A percentile compares a stretch with the other conserved stretches of the same genome.
Conservation (phyloP, 805 yeast genomes). For the Yarrowia alimentaria region DNA sequence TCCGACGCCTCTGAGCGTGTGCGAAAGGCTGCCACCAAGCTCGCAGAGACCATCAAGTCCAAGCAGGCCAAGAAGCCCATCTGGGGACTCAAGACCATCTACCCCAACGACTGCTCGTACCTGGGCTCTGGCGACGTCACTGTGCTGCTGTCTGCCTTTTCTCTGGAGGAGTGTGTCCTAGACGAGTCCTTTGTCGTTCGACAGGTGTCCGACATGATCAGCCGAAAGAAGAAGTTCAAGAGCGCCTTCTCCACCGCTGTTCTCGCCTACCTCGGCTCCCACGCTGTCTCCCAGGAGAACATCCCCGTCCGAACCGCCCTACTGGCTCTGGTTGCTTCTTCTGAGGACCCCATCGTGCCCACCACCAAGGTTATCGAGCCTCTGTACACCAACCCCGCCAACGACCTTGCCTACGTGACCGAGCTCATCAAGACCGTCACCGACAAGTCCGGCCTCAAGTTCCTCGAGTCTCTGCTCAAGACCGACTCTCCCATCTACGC, state of each 20-base stretch:
- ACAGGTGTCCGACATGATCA: slow-evolving; percentile 11
- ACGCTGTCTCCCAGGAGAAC: slow-evolving; percentile 9
- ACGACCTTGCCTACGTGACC: slow-evolving; percentile 8
- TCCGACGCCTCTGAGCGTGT: slow-evolving; percentile 39
- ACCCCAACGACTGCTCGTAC: slow-evolving; percentile 53
- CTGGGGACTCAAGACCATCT: slow-evolving; percentile 34
- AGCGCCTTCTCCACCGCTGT: slow-evolving; percentile 17
- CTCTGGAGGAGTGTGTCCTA: slow-evolving; percentile 47
- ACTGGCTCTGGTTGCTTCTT: slow-evolving; percentile 38
- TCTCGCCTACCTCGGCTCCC: slow-evolving; percentile 21
- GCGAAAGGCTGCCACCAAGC: slow-evolving; percentile 36
- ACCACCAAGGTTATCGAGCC: slow-evolving; percentile 35
- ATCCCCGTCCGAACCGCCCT: slow-evolving; percentile 12
- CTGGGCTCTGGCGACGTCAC: slow-evolving; percentile 50
- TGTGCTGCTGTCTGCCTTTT: slow-evolving; percentile 43
- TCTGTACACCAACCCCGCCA: slow-evolving; percentile 27
- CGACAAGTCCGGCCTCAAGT: slow-evolving; percentile 63
- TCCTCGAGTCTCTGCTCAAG: slow-evolving; percentile 55
- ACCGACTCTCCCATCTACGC: slow-evolving; percentile 34
- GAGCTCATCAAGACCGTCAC: slow-evolving; percentile 44
- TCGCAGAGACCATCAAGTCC: slow-evolving; percentile 34
- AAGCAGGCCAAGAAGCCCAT: slow-evolving; percentile 32
- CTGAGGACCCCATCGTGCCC: slow-evolving; percentile 39
- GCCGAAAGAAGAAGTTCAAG: slow-evolving; percentile 21
- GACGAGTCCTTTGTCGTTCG: slow-evolving; percentile 50